These are phyloP conservation scores for Xylariomycetidae sp. DNA, from an alignment of 2,329 filamentous ascomycete genomes.

Conservation along the genomic window DNA sequence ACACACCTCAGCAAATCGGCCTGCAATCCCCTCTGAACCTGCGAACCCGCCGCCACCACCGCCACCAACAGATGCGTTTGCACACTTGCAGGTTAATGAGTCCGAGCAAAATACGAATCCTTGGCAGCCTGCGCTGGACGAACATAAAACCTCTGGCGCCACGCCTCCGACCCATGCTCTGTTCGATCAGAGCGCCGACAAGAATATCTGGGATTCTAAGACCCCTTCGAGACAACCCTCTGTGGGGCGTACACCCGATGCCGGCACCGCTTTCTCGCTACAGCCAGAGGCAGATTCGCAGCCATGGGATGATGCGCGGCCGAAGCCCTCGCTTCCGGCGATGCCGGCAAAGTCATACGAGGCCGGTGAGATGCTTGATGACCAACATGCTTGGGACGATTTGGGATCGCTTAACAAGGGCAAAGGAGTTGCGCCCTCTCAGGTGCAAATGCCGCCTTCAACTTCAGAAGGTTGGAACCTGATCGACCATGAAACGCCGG, in stretches of 20 bases:
- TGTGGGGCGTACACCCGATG: slow-evolving; percentile 21
- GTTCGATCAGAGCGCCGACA: slow-evolving; percentile 25
- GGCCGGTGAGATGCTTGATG: slow-evolving; percentile 31
- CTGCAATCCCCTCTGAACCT: slow-evolving; percentile 10
- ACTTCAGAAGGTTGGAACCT: slow-evolving; percentile 44
- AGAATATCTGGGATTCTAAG: slow-evolving; percentile 31
- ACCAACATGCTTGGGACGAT: slow-evolving; percentile 47
- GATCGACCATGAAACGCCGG: slow-evolving; percentile 35
- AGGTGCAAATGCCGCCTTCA: slow-evolving; percentile 14
- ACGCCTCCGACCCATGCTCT: slow-evolving; percentile 21
- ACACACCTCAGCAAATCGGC: slow-evolving; percentile 10
- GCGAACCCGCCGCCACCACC: too few relatives aligned
- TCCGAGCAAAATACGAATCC: slow-evolving; percentile 34
- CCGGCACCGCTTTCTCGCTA: slow-evolving; percentile 30
- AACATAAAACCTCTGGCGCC: slow-evolving; percentile 17
- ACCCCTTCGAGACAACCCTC: slow-evolving; percentile 26
- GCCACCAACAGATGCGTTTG: slow-evolving; percentile 32
- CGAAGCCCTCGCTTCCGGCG: slow-evolving; percentile 19
- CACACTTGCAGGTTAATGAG: slow-evolving; percentile 37
- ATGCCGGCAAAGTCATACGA: slow-evolving; percentile 18
- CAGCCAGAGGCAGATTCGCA: slow-evolving; percentile 33
- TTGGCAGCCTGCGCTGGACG: slow-evolving; percentile 35
- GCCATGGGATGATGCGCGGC: slow-evolving; percentile 33
- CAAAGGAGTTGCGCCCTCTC: slow-evolving; percentile 29
- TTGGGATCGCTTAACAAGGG: slow-evolving; percentile 34